Base-by-base conservation (phyloP, 208 protist species). In the Leishmania arabica region DNA sequence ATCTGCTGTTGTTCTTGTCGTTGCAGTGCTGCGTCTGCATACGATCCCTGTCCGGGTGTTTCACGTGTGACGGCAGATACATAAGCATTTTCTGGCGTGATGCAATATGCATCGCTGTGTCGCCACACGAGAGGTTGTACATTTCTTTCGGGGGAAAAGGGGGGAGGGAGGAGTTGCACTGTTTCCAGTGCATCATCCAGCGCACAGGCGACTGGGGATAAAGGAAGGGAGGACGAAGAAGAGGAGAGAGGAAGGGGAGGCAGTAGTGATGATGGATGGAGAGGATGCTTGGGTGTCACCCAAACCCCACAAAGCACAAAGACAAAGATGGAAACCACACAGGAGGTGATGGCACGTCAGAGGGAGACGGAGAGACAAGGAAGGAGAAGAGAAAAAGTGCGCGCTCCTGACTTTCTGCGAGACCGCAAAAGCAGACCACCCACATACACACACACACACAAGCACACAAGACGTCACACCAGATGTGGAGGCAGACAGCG, bases 321-420 rank as follows among this genome's bases (percentile, higher is more conserved):
- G 9, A 15, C 34, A 62, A 62, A 64, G n/a, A 64, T 34, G 1
- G 3, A 31, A 31, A 31, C 3, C 58, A 64, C 58, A 64, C 58
- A 27, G 24, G 58, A 64, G 58, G 58, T 64, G 58, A 64, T 34
- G 58, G 17, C 21, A 37, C 53, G 45, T 51, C 77, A 21, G 74
- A 75, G 51, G 40, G 19, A 79, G 66, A 79, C 53, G 49, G 7
- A 72, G 17, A 51, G 66, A 84, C 40, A 53, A 70, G 70, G 9
- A 42, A 49, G 27, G 66, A 77, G 47, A 56, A 54, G 8, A 8
- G 75, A 75, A 68, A 75, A 76, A 1, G 34, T 47, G 15, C 45
- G n/a, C 34, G 11, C 21, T 49, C 31, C 21, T 58, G 19, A 49
- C 47, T 19, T 47, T 31, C n/a, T 58, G 40, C 47, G 24, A 34